Percentiles rank a stretch among this genome's conserved stretches.
phyloP scores from a whole-genome alignment of 2,329 filamentous ascomycete genomes.

The Bipolaris bicolor region DNA sequence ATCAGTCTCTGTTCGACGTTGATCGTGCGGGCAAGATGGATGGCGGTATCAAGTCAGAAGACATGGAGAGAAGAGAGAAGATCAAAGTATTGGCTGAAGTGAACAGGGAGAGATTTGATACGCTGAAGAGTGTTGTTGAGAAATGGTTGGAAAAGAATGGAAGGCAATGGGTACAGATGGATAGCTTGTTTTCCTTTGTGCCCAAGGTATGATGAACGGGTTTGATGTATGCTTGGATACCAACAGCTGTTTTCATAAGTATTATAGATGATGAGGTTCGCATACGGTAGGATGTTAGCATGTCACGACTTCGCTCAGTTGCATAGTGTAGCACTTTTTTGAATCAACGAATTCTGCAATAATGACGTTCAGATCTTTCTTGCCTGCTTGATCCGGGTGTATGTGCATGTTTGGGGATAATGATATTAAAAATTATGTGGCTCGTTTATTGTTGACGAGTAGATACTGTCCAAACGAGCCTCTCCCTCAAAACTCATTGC shows the following conservation, averaged over 20 bases:
- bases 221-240: conserved; percentile 5
- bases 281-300: neutral
- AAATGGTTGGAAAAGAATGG: conserved; percentile 88
- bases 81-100: conserved; percentile 73
- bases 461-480: neutral
- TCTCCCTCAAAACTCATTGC: neutral
- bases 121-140: conserved; percentile 77
- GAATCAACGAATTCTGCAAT: conserved; percentile 4
- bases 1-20: conserved; percentile 83
- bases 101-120: conserved; percentile 79
- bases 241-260: neutral
- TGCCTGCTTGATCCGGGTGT: conserved; percentile 18
- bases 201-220: conserved; percentile 33
- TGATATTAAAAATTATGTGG: conserved; percentile 11
- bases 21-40: conserved; percentile 71
- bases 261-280: neutral
- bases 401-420: conserved; percentile 8
- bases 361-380: conserved; percentile 2
- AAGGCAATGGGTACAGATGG: conserved; percentile 92
- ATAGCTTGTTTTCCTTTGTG: conserved; percentile 75
- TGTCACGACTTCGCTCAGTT: conserved; percentile 7
- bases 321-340: conserved; percentile 5
- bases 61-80: conserved; percentile 58
- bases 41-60: conserved; percentile 62
- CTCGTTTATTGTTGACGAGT: conserved; percentile 1